Evolutionary conservation across 208 protist species (phyloP), one percentile per base, ranked within the genome.

Genomic region (Porcisia deanei): DNA sequence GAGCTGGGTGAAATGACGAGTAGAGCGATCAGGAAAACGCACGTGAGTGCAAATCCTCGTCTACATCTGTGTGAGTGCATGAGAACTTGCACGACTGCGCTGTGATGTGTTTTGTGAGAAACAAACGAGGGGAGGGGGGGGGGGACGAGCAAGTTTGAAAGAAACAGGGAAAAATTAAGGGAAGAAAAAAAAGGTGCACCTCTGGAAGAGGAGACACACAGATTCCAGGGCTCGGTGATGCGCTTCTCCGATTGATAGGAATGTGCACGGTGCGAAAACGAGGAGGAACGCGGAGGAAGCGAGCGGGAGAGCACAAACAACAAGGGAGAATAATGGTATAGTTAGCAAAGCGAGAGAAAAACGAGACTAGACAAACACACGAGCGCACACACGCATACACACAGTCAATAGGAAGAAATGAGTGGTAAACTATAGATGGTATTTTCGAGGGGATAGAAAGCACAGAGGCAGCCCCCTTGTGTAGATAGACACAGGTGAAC

Each of bases 11-110:
- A 67, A 14, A 67, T 22, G 41, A 37, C 41, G 20, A 67, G 37
- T n/a, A 67, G n/a, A 25, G 14, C 37, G 41, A 49, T 67, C 25
- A 67, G 63, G 63, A 14, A 67, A 49, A 18, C 63, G n/a, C 63
- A 67, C 39, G 41, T 34, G 18, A 67, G 63, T 43, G 14, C 63
- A 49, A 25, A 37, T 43, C 63, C 39, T 7, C 30, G 47, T 16
- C 63, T 49, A n/a, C 63, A 49, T 52, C 25, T 30, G 37, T 67
- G 63, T n/a, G 41, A 14, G 12, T 1, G 39, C 63, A 18, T 67
- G 63, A 49, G 20, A 67, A 37, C 63, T 67, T 30, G 41, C 39
- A 49, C 47, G 39, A 43, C 63, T 52, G 1, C 30, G 5, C 37
- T 52, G 63, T 20, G 37, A 20, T 67, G 41, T 2, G 18, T 67